Conservation (phyloP, 805 yeast genomes). For the Candida alai region DNA sequence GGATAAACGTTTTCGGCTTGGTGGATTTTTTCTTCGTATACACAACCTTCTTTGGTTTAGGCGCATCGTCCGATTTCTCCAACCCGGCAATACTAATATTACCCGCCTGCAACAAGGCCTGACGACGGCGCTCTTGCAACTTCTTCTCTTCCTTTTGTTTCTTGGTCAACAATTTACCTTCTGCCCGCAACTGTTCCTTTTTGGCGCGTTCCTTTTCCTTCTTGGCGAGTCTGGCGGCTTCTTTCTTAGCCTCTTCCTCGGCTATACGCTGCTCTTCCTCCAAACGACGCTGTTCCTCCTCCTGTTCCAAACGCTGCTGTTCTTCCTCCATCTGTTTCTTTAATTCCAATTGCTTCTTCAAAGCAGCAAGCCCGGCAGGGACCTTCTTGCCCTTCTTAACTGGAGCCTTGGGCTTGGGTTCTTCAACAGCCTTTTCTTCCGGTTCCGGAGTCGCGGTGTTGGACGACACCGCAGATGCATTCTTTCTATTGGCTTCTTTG, state of each 20-base stretch:
- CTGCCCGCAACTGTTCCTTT: slow-evolving; percentile 89
- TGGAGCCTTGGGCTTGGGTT: slow-evolving; percentile 33
- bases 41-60: slow-evolving; percentile 63
- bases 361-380: slow-evolving; percentile 88
- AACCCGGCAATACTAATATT: slow-evolving; percentile 75
- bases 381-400: slow-evolving; percentile 69
- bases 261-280: slow-evolving; percentile 49
- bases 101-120: slow-evolving; percentile 72
- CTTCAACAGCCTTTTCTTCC: slow-evolving; percentile 21
- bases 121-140: slow-evolving; percentile 82
- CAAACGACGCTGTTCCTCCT: slow-evolving; percentile 46
- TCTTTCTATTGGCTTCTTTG: slow-evolving; percentile 43
- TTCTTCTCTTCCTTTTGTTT: slow-evolving; percentile 94
- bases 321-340: slow-evolving; percentile 87
- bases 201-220: slow-evolving; percentile 84
- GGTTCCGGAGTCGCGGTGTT: slow-evolving; percentile 33
- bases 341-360: slow-evolving; percentile 84
- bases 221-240: slow-evolving; percentile 57
- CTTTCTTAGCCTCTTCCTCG: slow-evolving; percentile 65
- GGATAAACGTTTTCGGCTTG: slow-evolving; percentile 36
- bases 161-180: slow-evolving; percentile 90
- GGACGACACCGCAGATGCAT: slow-evolving; percentile 34
- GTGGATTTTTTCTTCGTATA: slow-evolving; percentile 69
- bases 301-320: slow-evolving; percentile 67
- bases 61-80: slow-evolving; percentile 27